Percentiles rank a stretch among this genome's conserved stretches.
phyloP scores from a whole-genome alignment of 495 filamentous ascomycete species.

The Cercophora samala region DNA sequence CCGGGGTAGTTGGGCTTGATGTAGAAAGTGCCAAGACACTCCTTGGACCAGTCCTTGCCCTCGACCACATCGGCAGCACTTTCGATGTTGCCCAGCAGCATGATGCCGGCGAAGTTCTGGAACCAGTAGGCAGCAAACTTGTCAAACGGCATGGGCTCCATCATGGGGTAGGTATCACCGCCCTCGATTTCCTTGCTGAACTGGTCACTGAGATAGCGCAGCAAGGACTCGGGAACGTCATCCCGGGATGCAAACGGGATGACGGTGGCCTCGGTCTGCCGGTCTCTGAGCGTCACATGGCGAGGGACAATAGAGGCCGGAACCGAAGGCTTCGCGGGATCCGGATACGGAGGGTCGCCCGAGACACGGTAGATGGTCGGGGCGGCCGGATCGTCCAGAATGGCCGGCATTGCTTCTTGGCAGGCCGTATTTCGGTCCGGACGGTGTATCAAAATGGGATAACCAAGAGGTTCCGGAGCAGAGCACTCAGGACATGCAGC shows the following conservation, averaged over 20 bases:
- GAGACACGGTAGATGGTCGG: constrained; percentile 61
- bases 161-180: constrained; percentile 95
- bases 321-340: constrained; percentile 56
- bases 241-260: constrained; percentile 76
- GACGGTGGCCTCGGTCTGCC: constrained; percentile 85
- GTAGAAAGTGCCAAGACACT: constrained; percentile 92
- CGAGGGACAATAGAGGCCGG: constrained; percentile 69
- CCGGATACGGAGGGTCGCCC: constrained; percentile 61
- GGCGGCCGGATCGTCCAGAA: constrained; percentile 72
- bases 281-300: constrained; percentile 84
- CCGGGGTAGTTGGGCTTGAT: constrained; percentile 98
- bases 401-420: constrained; percentile 67
- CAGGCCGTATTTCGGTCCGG: background rate
- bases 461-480: background rate
- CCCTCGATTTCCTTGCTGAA: constrained; percentile 93
- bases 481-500: background rate
- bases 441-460: constrained; percentile 22
- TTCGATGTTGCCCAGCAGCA: constrained; percentile 79
- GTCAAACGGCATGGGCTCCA: constrained; percentile 67
- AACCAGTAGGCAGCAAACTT: constrained; percentile 92
- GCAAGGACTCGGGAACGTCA: constrained; percentile 69
- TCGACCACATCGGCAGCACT: constrained; percentile 56
- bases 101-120: constrained; percentile 88
- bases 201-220: constrained; percentile 79
- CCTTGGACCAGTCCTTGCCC: constrained; percentile 75